These are phyloP conservation scores for Exutisphaerella laricina DNA, from an alignment of 2,329 filamentous ascomycete species.

Conservation along the genomic window DNA sequence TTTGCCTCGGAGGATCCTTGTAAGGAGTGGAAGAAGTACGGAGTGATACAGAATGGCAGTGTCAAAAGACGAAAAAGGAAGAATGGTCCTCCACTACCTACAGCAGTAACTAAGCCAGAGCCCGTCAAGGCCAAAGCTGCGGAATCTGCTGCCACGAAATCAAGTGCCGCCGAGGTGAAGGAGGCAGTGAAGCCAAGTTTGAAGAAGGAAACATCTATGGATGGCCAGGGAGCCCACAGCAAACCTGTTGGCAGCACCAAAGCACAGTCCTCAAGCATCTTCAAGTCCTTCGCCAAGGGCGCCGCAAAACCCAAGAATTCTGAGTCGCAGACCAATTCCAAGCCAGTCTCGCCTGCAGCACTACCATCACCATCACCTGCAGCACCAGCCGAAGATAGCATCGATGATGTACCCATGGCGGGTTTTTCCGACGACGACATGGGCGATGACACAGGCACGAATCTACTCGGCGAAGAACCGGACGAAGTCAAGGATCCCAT, in stretches of 20 bases:
- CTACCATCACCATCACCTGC: slow-evolving; percentile 35
- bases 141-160: slow-evolving; percentile 11
- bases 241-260: slow-evolving; percentile 49
- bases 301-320: slow-evolving; percentile 51
- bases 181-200: slow-evolving; percentile 21
- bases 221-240: slow-evolving; percentile 37
- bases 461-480: slow-evolving; percentile 17
- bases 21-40: slow-evolving; percentile 57
- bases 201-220: slow-evolving; percentile 20
- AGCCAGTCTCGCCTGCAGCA: slow-evolving; percentile 33
- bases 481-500: slow-evolving; percentile 11
- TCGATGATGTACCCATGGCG: slow-evolving; percentile 30
- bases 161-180: slow-evolving; percentile 12
- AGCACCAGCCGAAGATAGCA: slow-evolving; percentile 26
- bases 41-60: slow-evolving; percentile 67
- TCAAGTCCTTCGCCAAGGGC: slow-evolving; percentile 70
- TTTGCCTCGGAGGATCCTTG: slow-evolving; percentile 55
- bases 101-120: slow-evolving; percentile 27
- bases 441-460: slow-evolving; percentile 38
- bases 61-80: slow-evolving; percentile 50
- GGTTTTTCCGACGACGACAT: slow-evolving; percentile 50
- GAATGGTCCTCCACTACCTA: slow-evolving; percentile 37
- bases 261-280: slow-evolving; percentile 57
- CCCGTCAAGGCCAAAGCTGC: slow-evolving; percentile 14
- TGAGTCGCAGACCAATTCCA: slow-evolving; percentile 34